Base-by-base conservation (phyloP, 768 basidiomycete species). In the Tulasnella sp. region DNA sequence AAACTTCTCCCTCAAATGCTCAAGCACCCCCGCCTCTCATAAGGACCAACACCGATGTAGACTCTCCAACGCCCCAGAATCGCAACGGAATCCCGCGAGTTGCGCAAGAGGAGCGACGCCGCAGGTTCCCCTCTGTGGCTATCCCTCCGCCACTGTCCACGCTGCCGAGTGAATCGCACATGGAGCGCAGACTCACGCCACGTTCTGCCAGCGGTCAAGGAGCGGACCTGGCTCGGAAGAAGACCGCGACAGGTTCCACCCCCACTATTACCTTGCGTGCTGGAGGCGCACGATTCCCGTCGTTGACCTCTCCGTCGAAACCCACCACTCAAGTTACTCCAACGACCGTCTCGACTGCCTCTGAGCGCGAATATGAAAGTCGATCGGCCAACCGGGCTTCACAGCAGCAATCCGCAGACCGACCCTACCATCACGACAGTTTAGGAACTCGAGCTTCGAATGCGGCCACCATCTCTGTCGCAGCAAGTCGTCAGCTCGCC, bases 131-230 rank as follows among this genome's bases (percentile, higher is more conserved):
- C 40, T 62, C 71, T 1, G 34, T 72, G 12, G 71, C 71, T 17
- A 47, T 72, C 8, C 71, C 71, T 11, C 71, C 71, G 22, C 71
- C 71, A 14, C 36, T 72, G 39, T 72, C 71, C 22, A 72, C 71
- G 0, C 29, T 72, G 16, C 71, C 71, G 26, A 72, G 71, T 40
- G 62, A 62, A 39, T 39, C 71, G 16, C 32, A 22, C 19, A 36
- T 72, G 22, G 42, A 70, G 37, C 41, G 37, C 41, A 70, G 41
- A 29, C 47, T 47, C 26, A 52, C 69, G 3, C 34, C 37, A 34
- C 42, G 69, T 26, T 70, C 69, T 32, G 40, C 69, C 16, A 52
- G 44, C 19, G 39, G 64, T 2, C 35, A 37, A 36, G 64, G 64
- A n/a, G 5, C 35, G 6, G 52, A 41, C 35, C 29, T n/a, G 7